Conservation (phyloP, 331 rosid species). For the Pyracantha coccinea region DNA sequence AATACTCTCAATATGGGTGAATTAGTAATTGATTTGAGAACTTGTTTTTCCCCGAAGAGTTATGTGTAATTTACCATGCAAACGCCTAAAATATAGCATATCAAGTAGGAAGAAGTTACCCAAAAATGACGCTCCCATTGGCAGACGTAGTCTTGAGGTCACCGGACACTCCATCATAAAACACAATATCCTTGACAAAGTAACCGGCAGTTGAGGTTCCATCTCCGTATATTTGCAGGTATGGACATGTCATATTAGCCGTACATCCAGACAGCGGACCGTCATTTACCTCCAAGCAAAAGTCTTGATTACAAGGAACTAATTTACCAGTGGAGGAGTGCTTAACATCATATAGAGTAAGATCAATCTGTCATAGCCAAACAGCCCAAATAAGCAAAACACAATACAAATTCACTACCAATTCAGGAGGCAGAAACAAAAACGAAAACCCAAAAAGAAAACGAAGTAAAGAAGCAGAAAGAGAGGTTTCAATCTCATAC, state of each 20-base stretch:
- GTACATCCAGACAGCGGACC: slow-evolving; percentile 70
- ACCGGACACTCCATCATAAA: slow-evolving; percentile 78
- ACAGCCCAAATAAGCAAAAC: neutral
- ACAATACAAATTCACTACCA: neutral
- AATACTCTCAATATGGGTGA: neutral
- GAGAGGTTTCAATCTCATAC: slow-evolving; percentile 32
- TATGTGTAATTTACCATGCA: neutral
- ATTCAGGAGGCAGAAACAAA: neutral
- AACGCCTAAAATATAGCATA: neutral
- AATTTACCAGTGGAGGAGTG: slow-evolving; percentile 66
- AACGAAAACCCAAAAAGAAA: neutral
- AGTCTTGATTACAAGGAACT: slow-evolving; percentile 61
- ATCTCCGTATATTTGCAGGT: slow-evolving; percentile 88
- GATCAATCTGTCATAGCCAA: slow-evolving; percentile 48
- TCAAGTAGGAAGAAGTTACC: slow-evolving; percentile 41
- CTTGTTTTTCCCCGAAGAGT: neutral
- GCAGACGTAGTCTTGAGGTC: slow-evolving; percentile 74
- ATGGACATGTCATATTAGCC: slow-evolving; percentile 64
- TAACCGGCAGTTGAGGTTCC: slow-evolving; percentile 96
- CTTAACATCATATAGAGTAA: slow-evolving; percentile 62
- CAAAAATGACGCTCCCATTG: slow-evolving; percentile 83
- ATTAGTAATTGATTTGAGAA: neutral
- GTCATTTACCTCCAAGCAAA: slow-evolving; percentile 71
- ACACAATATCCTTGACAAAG: slow-evolving; percentile 66
- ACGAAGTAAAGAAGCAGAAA: neutral